These are phyloP conservation scores for Platismatia glauca DNA, from an alignment of 495 filamentous ascomycete genomes.

Conservation along the genomic window DNA sequence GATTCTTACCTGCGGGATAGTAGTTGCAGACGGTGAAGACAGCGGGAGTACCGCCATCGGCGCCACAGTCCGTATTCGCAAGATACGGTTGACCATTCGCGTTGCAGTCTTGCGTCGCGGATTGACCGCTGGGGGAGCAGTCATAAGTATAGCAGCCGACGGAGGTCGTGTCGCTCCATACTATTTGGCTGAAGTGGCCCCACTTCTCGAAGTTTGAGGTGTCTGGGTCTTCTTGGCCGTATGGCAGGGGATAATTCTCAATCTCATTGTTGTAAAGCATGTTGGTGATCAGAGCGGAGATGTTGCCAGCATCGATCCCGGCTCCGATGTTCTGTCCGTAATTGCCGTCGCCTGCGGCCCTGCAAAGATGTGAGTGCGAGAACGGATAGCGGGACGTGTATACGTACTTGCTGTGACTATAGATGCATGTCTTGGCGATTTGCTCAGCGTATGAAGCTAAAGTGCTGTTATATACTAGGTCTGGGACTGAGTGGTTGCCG, in stretches of 20 bases:
- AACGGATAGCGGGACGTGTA: not conserved
- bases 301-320: conserved; percentile 33
- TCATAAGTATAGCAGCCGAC: conserved; percentile 64
- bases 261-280: conserved; percentile 81
- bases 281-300: conserved; percentile 59
- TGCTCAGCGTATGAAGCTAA: conserved; percentile 53
- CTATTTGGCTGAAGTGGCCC: conserved; percentile 86
- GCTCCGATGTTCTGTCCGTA: conserved; percentile 83
- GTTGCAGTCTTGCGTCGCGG: conserved; percentile 20
- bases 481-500: conserved; percentile 63
- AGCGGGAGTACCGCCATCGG: conserved; percentile 40
- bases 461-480: conserved; percentile 52
- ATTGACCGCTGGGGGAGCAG: conserved; percentile 34
- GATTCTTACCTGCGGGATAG: conserved; percentile 48
- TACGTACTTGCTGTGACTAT: conserved; percentile 69
- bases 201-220: conserved; percentile 31
- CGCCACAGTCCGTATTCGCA: conserved; percentile 28
- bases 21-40: conserved; percentile 90
- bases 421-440: conserved; percentile 52
- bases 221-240: conserved; percentile 31
- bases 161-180: conserved; percentile 64
- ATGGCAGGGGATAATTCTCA: conserved; percentile 37
- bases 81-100: conserved; percentile 16
- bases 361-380: conserved; percentile 19
- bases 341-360: conserved; percentile 43